These are phyloP conservation scores for Macrophomina phaseolina DNA, from an alignment of 2,329 filamentous ascomycete genomes.

Conservation along the genomic window DNA sequence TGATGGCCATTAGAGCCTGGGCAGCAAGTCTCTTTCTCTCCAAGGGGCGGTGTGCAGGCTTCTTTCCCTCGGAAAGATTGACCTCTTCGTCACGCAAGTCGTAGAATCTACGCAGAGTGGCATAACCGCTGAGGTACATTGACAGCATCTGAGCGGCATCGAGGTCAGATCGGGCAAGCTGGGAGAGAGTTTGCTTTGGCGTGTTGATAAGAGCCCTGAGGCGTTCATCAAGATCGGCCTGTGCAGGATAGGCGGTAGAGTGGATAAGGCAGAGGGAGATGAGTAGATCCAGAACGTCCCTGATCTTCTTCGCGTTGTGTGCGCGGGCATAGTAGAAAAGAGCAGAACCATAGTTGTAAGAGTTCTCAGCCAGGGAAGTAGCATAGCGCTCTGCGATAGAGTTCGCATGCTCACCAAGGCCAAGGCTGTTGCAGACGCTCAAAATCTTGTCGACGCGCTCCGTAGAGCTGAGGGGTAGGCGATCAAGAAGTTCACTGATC, in stretches of 20 bases:
- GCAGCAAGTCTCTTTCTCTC: constrained; percentile 73
- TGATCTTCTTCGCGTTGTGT: constrained; percentile 77
- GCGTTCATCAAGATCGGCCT: constrained; percentile 73
- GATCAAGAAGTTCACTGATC: constrained; percentile 74
- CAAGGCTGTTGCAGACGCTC: constrained; percentile 75
- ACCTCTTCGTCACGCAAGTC: constrained; percentile 78
- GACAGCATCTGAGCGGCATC: constrained; percentile 84
- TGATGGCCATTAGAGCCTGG: constrained; percentile 77
- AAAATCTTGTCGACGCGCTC: constrained; percentile 82
- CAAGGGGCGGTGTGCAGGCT: constrained; percentile 56
- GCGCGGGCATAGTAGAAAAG: constrained; percentile 91
- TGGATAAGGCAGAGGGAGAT: constrained; percentile 87
- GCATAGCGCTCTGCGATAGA: constrained; percentile 87
- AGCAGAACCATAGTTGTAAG: constrained; percentile 81
- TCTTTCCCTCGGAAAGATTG: constrained; percentile 44
- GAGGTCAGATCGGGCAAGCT: constrained; percentile 74
- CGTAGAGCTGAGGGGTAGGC: constrained; percentile 73
- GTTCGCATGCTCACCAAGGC: constrained; percentile 78
- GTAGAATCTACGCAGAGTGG: constrained; percentile 88
- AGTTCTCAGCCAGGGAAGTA: constrained; percentile 73
- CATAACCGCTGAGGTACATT: constrained; percentile 88
- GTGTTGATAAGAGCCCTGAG: constrained; percentile 73
- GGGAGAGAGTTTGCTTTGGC: constrained; percentile 73
- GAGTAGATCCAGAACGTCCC: constrained; percentile 83
- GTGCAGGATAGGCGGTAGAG: constrained; percentile 77